Evolutionary conservation across 2,329 filamentous ascomycete species (phyloP), one percentile per base, ranked within the genome.

Genomic region (Orbilia brochopaga): DNA sequence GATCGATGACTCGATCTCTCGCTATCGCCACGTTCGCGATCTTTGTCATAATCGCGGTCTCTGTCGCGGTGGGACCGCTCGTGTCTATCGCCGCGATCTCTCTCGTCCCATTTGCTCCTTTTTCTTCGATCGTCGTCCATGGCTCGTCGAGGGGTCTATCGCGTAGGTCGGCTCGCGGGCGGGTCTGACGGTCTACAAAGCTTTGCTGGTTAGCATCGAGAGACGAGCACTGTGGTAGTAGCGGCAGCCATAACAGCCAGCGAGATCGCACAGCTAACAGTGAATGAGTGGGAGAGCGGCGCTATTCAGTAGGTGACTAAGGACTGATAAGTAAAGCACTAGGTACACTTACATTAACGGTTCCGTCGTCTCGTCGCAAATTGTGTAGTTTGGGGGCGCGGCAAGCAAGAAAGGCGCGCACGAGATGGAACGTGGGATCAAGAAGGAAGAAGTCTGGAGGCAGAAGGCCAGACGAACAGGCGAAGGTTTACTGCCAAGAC

Each of bases 1-100:
- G 92, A 95, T 48, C 85, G 52, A 58, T 70, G 73, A 21, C 44
- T 51, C 10, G 70, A 63, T 50, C 66, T 65, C 53, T 74, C 74
- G 46, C 53, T 50, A n/a, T 69, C 66, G 2, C 57, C 27, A 46
- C 65, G 52, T n/a, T 62, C 60, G 35, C 59, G 35, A 13, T 64
- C 60, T 46, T 46, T 63, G 15, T 63, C 61, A 19, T 54, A 32
- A 21, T 67, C 69, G 44, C 63, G 37, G 23, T 75, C 69, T 3
- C 73, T 59, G 5, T 73, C 67, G 46, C 74, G 63, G 23, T 75
- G 69, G 15, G 72, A 69, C 46, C 74, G 67, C 7, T 74, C 74
- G 37, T 69, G 74, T 46, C 73, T 69, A 46, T 73, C 74, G 23
- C 72, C 66, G 40, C 75, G 74, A 21, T 74, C 74, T 15, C 74